Evolutionary conservation across 2,329 filamentous ascomycete species (phyloP), one percentile per base, ranked within the genome.

Genomic region (Pyrenophora graminea): DNA sequence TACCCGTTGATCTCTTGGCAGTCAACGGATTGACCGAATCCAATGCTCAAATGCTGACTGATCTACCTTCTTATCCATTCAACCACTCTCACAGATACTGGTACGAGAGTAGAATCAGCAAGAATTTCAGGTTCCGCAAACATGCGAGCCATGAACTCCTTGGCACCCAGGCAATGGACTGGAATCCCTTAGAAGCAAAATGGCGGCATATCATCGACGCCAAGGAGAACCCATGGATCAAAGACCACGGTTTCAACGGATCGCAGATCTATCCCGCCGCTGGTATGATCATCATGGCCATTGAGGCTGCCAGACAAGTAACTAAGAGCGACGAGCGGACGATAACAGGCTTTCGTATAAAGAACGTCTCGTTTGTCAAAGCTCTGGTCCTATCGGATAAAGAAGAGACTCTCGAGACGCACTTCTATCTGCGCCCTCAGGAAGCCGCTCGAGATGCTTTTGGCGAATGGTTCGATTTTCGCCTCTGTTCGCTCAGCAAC

Each of bases 11-110:
- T 15, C 9, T 42, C n/a, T 13, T 33, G 12, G 21, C 32, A 18
- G 31, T 47, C 25, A 51, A 56, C 41, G 27, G 27, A 7, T 30
- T 30, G 27, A 19, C 7, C 8, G 36, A 19, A 1, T 23, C 36
- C 2, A 25, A 27, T 17, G 23, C 38, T 21, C 27, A 13, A 8
- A 27, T 47, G 15, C 17, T 48, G 18, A 27, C 33, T 12, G 54
- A 55, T 32, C n/a, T 41, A 3, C 56, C 56, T 4, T 10, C 21
- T n/a, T 59, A 59, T 17, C 42, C 45, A 10, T 72, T 65, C 56
- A 59, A 70, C 39, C 64, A 67, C 44, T 51, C 54, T 9, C 55
- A 46, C 17, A 38, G 45, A 7, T 63, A 61, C 48, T 71, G 66
- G 66, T 30, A 50, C 17, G 58, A 62, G 23, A 45, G 54, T 10